Evolutionary conservation across 345 rosid genomes (phyloP), one percentile per base, ranked within the genome.

Genomic region (Capsella bursapastoris): DNA sequence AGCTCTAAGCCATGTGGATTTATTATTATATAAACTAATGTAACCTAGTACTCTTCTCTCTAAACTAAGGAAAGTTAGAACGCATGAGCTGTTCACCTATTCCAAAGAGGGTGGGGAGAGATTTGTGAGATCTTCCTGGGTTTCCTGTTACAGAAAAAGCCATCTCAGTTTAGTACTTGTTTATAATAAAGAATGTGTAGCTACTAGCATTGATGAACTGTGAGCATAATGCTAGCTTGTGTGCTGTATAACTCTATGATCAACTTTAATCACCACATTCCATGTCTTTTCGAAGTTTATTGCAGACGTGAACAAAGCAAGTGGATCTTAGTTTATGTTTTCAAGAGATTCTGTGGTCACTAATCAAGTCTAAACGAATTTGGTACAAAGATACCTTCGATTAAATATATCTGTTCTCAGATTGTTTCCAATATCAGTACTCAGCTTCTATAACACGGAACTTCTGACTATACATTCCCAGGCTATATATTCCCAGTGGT

Each of bases 211-310:
- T 49, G 68, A 64, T 77, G 68, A 64, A 64, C 72, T 71, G 81
- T 59, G 50, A 58, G 72, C 47, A 71, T 71, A 71, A 59, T 52
- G 50, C 51, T 71, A 78, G 75, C 75, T 76, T 70, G 60, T 78
- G 77, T 59, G 77, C 77, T 71, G 81, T 78, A 71, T 52, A 53
- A 51, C 59, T 65, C 77, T 58, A 71, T 51, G 77, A 71, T 71
- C 63, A 58, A 44, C 81, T 78, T 78, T 78, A 65, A 34, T 31
- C 50, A 64, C 32, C 35, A 38, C 18, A 70, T 15, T 47, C 3
- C 27, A 37, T 31, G 18, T 28, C 72, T 65, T 70, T 76, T 71
- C 76, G 18, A 57, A 15, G 47, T 64, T 69, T 70, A 47, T 77
- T 70, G 55, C 32, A 64, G 62, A 32, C 76, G 41, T 22, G 72